These are phyloP conservation scores for Arabidopsis lyrata DNA, from an alignment of 441 rosid species.

Conservation along the genomic window DNA sequence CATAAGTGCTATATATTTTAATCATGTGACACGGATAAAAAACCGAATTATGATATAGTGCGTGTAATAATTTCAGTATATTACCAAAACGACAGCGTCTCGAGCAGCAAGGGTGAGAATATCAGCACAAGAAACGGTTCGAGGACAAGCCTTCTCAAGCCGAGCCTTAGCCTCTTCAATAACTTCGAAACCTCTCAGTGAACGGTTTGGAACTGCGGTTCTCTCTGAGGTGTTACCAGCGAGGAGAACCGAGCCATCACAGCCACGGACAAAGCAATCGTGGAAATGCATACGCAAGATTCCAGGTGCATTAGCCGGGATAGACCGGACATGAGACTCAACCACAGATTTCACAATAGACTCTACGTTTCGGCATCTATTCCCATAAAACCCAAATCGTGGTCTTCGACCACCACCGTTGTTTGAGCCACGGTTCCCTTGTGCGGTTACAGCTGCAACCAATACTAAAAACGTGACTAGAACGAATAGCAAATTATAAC, in stretches of 20 bases:
- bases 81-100: constrained; percentile 66
- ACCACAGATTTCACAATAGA: constrained; percentile 54
- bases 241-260: constrained; percentile 68
- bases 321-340: constrained; percentile 46
- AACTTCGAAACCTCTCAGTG: constrained; percentile 55
- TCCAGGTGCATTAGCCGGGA: constrained; percentile 58
- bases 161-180: constrained; percentile 54
- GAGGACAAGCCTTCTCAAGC: constrained; percentile 60
- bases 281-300: constrained; percentile 70
- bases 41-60: too few species aligned
- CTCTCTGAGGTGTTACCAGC: constrained; percentile 46
- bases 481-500: constrained; percentile 7
- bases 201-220: constrained; percentile 54
- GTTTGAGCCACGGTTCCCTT: constrained; percentile 28
- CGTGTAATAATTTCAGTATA: too few species aligned
- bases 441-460: constrained; percentile 30
- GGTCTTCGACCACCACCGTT: constrained; percentile 39
- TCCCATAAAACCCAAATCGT: constrained; percentile 34
- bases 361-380: constrained; percentile 46
- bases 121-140: constrained; percentile 73
- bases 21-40: too few species aligned
- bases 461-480: constrained; percentile 22
- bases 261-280: constrained; percentile 70
- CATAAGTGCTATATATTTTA: too few species aligned
- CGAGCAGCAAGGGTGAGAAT: constrained; percentile 74